Conservation (phyloP, 768 basidiomycete genomes). For the Suillus cothurnatus region DNA sequence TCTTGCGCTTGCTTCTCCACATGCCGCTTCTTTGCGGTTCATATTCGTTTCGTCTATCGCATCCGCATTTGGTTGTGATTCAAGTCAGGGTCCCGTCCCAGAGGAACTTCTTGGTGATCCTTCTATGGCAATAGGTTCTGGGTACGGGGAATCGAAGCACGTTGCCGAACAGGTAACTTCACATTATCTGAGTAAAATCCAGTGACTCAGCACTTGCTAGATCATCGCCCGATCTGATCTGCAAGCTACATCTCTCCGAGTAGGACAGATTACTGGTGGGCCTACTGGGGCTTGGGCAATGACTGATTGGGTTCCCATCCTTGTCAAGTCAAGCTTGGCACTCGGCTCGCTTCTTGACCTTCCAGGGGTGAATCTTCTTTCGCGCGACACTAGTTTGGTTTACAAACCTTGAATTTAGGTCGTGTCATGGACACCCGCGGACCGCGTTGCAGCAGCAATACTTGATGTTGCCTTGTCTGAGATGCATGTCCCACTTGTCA, state of each 20-base stretch:
- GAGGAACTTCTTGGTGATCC: conserved; percentile 34
- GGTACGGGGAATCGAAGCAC: conserved; percentile 40
- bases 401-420: conserved; percentile 26
- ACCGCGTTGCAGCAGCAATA: conserved; percentile 38
- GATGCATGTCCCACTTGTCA: conserved; percentile 25
- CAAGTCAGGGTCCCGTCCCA: conserved; percentile 30
- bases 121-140: conserved; percentile 29
- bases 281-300: conserved; percentile 34
- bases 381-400: neutral
- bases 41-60: conserved; percentile 22
- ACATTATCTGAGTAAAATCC: conserved; percentile 25
- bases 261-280: conserved; percentile 36
- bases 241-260: conserved; percentile 23
- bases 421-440: conserved; percentile 46
- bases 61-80: conserved; percentile 17
- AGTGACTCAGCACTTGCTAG: conserved; percentile 11
- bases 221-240: conserved; percentile 23
- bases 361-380: conserved; percentile 22
- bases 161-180: conserved; percentile 33
- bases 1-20: conserved; percentile 31
- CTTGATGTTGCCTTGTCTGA: conserved; percentile 32
- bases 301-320: conserved; percentile 35
- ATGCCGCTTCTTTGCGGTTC: conserved; percentile 14
- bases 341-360: conserved; percentile 24
- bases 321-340: conserved; percentile 32